phyloP scores from a whole-genome alignment of 352 stramenopile genomes.

The Phytophthora pluvialis region DNA sequence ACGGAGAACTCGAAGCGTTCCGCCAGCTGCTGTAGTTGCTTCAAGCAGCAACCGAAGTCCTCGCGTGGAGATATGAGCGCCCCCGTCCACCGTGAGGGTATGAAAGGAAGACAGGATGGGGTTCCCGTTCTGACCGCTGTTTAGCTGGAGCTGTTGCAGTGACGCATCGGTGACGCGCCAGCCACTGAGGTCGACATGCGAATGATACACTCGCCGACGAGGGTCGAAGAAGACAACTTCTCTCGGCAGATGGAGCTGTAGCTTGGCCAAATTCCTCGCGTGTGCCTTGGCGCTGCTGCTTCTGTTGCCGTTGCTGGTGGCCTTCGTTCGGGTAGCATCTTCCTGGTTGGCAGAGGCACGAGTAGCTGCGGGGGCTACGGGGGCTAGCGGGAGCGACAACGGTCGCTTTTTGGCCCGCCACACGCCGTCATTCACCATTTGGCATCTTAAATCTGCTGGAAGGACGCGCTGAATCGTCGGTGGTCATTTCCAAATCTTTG shows the following conservation, averaged over 20 bases:
- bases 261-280: conserved; percentile 32
- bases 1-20: conserved; percentile 26
- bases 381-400: conserved; percentile 12
- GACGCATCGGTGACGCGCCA: conserved; percentile 56
- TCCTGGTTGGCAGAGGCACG: conserved; percentile 33
- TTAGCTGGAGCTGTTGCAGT: conserved; percentile 35
- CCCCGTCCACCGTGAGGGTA: conserved; percentile 27
- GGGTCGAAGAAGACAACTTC: conserved; percentile 49
- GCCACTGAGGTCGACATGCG: conserved; percentile 59
- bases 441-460: conserved; percentile 25
- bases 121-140: conserved; percentile 9
- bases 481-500: conserved; percentile 18
- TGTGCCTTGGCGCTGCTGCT: conserved; percentile 28
- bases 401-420: conserved; percentile 35
- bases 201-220: conserved; percentile 39
- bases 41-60: conserved; percentile 31
- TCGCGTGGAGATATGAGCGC: conserved; percentile 31
- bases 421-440: conserved; percentile 33
- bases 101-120: conserved; percentile 22
- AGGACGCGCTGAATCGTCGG: conserved; percentile 29
- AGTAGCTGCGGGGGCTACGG: conserved; percentile 14
- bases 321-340: conserved; percentile 2
- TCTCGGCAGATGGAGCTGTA: conserved; percentile 43
- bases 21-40: conserved; percentile 12
- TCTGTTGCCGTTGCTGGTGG: conserved; percentile 7